These are phyloP conservation scores for Suillus clintonianus DNA, from an alignment of 768 basidiomycete genomes.

Conservation along the genomic window DNA sequence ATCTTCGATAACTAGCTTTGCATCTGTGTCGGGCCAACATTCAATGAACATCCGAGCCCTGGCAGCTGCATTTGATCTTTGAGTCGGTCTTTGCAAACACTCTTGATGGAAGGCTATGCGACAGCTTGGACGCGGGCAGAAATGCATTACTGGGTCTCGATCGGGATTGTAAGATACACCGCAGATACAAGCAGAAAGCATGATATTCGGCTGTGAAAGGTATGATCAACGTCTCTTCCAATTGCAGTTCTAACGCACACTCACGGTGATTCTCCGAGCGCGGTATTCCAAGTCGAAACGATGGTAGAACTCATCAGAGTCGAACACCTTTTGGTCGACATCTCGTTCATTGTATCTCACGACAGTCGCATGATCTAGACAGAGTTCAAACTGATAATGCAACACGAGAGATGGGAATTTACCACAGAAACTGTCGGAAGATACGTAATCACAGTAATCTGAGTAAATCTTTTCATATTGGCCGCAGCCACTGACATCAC, in stretches of 20 bases:
- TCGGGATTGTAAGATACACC: slow-evolving; percentile 47
- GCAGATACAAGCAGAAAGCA: slow-evolving; percentile 46
- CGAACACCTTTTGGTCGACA: slow-evolving; percentile 42
- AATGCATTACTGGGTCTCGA: slow-evolving; percentile 46
- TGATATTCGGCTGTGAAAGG: slow-evolving; percentile 43
- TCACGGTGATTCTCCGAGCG: slow-evolving; percentile 36
- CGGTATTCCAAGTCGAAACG: slow-evolving; percentile 46
- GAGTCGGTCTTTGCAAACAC: slow-evolving; percentile 41
- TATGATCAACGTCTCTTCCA: background rate
- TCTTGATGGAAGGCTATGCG: slow-evolving; percentile 47
- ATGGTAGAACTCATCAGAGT: slow-evolving; percentile 43
- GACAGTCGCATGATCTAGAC: slow-evolving; percentile 37
- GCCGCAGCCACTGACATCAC: slow-evolving; percentile 42
- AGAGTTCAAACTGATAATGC: background rate
- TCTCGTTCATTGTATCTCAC: slow-evolving; percentile 40
- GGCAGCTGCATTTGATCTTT: slow-evolving; percentile 12
- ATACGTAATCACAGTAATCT: slow-evolving; percentile 49
- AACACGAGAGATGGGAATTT: slow-evolving; percentile 6
- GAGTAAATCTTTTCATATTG: slow-evolving; percentile 52
- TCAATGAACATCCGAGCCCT: slow-evolving; percentile 33
- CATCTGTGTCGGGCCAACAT: slow-evolving; percentile 39
- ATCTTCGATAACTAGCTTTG: slow-evolving; percentile 3
- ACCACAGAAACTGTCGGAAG: slow-evolving; percentile 50
- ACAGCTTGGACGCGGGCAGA: slow-evolving; percentile 56
- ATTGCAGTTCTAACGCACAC: slow-evolving; percentile 9